Evolutionary conservation across 352 stramenopile genomes (phyloP).

Genomic region (Phytophthora tubulina): DNA sequence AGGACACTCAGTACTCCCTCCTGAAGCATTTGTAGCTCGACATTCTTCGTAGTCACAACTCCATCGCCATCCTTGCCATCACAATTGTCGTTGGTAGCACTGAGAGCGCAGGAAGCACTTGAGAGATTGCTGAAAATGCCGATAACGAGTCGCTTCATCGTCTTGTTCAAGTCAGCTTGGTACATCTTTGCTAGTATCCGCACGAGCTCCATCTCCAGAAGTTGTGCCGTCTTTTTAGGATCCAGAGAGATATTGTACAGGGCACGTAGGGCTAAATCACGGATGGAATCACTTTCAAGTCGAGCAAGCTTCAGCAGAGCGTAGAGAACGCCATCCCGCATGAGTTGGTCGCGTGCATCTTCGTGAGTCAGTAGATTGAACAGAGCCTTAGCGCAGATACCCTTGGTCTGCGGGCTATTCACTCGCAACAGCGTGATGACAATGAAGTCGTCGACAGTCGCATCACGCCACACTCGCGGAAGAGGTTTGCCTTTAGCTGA

Average conservation of each 20-base stretch:
- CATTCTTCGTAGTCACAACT: slow-evolving; percentile 15
- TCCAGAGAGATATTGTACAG: slow-evolving; percentile 86
- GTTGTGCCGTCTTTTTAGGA: slow-evolving; percentile 48
- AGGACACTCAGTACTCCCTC: slow-evolving; percentile 74
- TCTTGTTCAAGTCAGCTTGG: slow-evolving; percentile 71
- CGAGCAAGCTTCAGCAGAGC: slow-evolving; percentile 87
- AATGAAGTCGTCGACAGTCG: slow-evolving; percentile 87
- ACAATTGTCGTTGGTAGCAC: slow-evolving; percentile 2
- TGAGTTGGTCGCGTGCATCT: slow-evolving; percentile 74
- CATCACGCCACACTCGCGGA: slow-evolving; percentile 63
- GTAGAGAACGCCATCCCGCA: slow-evolving; percentile 84
- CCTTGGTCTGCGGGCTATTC: slow-evolving; percentile 86
- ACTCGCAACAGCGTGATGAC: slow-evolving; percentile 87
- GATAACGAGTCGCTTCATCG: slow-evolving; percentile 83
- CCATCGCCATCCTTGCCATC: slow-evolving; percentile 4
- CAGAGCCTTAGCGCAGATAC: slow-evolving; percentile 82
- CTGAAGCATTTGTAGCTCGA: slow-evolving; percentile 64
- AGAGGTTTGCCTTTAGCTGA: slow-evolving; percentile 24
- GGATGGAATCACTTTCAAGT: slow-evolving; percentile 80
- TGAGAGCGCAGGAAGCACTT: slow-evolving; percentile 27
- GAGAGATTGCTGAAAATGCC: slow-evolving; percentile 85
- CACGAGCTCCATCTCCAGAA: slow-evolving; percentile 88
- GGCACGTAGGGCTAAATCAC: slow-evolving; percentile 71
- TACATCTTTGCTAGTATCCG: slow-evolving; percentile 82
- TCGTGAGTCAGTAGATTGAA: slow-evolving; percentile 90